Evolutionary conservation across 2,329 filamentous ascomycete genomes (phyloP), one percentile per base, ranked within the genome.

Genomic region (Fusarium sarcochroum): DNA sequence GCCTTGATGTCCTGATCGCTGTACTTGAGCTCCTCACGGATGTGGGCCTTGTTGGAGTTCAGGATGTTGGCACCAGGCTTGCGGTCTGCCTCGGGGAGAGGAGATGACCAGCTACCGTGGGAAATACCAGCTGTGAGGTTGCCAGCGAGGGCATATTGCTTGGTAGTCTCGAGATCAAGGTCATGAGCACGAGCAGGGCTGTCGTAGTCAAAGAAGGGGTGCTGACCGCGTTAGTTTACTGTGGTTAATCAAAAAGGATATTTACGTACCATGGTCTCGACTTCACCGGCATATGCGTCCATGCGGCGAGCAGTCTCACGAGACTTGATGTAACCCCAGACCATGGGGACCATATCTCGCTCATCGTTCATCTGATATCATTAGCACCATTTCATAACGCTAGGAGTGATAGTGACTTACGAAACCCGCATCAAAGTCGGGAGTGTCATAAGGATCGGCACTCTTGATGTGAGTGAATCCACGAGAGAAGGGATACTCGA

Each of bases 241-340:
- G 4, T 25, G 3, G 1, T 3, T 0, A 2, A 27, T 1, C 83
- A 11, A 71, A 68, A 30, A 10, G 10, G 27, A 8, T 0, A 3
- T 21, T 11, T 17, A 35, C 69, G 25, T 70, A 76, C 75, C 81
- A 88, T 88, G 50, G 77, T 80, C 70, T 86, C 80, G 7, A 92
- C 91, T 76, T 94, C 92, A 63, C 92, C 92, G 2, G 91, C 91
- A 68, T 93, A 94, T 1, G 91, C 89, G 25, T 90, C 86, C 91
- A 93, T 93, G 67, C 91, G 88, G 5, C 92, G 86, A 3, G 92
- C 92, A 5, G 91, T 94, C 84, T 93, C 91, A 58, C 91, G 90
- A 3, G 90, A 92, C 81, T 93, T 93, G 83, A 93, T 92, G 80
- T 94, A 94, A 6, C 90, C 90, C 91, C 92, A 94, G 7, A 94